Conservation (phyloP, 352 stramenopile genomes). For the Paralagenidium karlingii region DNA sequence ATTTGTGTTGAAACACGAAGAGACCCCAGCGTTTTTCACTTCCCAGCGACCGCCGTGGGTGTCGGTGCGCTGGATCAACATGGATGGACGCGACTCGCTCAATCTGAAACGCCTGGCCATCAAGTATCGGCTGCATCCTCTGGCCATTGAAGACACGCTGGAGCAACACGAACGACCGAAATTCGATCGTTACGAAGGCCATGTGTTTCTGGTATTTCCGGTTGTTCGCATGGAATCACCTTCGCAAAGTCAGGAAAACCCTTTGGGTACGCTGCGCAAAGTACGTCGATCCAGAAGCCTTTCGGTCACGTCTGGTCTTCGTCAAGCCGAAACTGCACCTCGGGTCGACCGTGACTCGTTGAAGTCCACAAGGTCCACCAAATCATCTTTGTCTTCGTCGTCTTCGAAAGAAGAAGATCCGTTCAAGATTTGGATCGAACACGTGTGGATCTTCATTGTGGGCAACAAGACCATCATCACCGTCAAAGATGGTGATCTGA, state of each 20-base stretch:
- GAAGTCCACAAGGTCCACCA: no score
- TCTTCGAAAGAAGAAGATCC: constrained; percentile 25
- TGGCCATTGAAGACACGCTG: constrained; percentile 79
- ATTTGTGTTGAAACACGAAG: constrained; percentile 31
- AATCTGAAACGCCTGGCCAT: constrained; percentile 80
- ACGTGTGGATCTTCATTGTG: constrained; percentile 75
- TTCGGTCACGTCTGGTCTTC: constrained; percentile 26
- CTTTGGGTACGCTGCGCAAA: no score
- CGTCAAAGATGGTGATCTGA: constrained; percentile 54
- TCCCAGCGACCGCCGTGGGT: constrained; percentile 57
- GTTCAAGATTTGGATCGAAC: constrained; percentile 69
- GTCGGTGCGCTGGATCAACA: constrained; percentile 81
- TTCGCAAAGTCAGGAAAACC: constrained; percentile 16
- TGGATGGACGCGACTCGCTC: constrained; percentile 62
- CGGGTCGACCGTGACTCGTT: constrained; percentile 5
- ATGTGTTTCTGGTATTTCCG: constrained; percentile 76
- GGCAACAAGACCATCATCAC: constrained; percentile 77
- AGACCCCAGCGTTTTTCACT: constrained; percentile 66
- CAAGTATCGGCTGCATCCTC: constrained; percentile 77
- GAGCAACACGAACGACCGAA: constrained; percentile 80
- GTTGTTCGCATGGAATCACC: constrained; percentile 60
- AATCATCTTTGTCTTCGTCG: no score
- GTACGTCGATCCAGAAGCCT: constrained; percentile 16
- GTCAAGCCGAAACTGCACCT: constrained; percentile 1
- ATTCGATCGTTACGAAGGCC: constrained; percentile 73